Base-by-base conservation (phyloP, 106 monocot genomes). In the Allium cepa region DNA sequence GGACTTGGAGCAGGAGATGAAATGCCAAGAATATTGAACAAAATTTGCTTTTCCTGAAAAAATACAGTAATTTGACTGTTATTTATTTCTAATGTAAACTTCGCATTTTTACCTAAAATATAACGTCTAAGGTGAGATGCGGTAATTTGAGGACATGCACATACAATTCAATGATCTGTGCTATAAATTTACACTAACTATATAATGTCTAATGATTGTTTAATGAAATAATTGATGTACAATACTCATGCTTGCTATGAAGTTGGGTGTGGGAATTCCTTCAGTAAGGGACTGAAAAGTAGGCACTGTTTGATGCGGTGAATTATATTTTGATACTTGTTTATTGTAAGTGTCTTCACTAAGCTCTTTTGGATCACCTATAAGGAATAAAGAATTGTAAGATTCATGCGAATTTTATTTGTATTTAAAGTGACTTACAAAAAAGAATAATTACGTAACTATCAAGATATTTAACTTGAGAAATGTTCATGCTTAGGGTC, bases 11-110 rank as follows among this genome's bases (percentile, higher is more conserved):
- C 58, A 27, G 87, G 78, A 7, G 94, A 81, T 57, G 90, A 69
- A 27, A 76, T 17, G 16, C 77, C 79, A 62, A 94, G 70, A 22
- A 85, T 59, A 50, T 71, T 79, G 57, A 79, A 68, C 57, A 95
- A 78, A 61, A 91, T 88, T 46, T 72, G 72, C 66, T 81, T 78
- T 73, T 95, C 90, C 94, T 91, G 85, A 15, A 15, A 72, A 18
- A 62, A 68, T 49, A 59, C 26, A 76, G 63, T n/a, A 4, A 45
- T 26, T 36, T 1, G 70, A 56, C 6, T 17, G 28, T 64, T 50
- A 78, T 47, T 8, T 73, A 61, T 26, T 56, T 17, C 56, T 36
- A 48, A 28, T 18, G 6, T 46, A 17, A 53, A 62, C 15, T 28
- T 51, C 27, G 1, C 26, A 36, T 36, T 36, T 36, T 36, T 4